Percentiles rank a stretch among this genome's conserved stretches.
These are phyloP conservation scores for Aspergillus costaricaensis DNA, from an alignment of 2,329 filamentous ascomycete genomes.

Conservation along the genomic window DNA sequence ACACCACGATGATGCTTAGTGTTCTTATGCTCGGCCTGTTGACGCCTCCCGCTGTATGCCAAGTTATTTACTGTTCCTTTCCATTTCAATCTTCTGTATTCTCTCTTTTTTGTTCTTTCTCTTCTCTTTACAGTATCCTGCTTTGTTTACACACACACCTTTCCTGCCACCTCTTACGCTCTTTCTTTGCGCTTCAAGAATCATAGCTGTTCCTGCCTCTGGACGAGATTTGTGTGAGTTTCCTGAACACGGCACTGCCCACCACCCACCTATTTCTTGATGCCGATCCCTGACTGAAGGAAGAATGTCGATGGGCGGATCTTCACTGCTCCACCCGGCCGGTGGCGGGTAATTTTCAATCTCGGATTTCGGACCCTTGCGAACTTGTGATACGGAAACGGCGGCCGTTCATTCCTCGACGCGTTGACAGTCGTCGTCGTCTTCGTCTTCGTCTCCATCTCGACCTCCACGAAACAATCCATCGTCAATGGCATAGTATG, in stretches of 20 bases:
- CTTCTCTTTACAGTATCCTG: neutral
- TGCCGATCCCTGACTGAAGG: slow-evolving; percentile 22
- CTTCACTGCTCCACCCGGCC: slow-evolving; percentile 4
- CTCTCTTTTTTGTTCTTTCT: neutral
- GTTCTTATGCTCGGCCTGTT: slow-evolving; percentile 7
- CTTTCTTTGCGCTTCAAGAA: slow-evolving; percentile 4
- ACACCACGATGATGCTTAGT: neutral
- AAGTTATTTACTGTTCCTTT: neutral
- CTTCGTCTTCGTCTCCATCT: neutral
- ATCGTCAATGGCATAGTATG: neutral
- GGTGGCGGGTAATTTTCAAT: slow-evolving; percentile 20
- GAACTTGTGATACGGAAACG: neutral
- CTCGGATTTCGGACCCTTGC: slow-evolving; percentile 5
- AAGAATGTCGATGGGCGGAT: slow-evolving; percentile 17
- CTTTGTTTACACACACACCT: neutral
- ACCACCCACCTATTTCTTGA: slow-evolving; percentile 6
- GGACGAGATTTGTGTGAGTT: neutral
- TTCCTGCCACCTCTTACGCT: neutral
- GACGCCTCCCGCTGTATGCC: slow-evolving; percentile 13
- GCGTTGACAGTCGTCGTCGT: neutral
- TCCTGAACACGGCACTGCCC: neutral
- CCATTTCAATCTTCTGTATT: neutral
- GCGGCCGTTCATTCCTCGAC: neutral
- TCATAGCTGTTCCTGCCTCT: neutral
- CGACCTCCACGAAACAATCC: too few relatives aligned